Evolutionary conservation across 208 protist genomes (phyloP), one percentile per base, ranked within the genome.

Genomic region (Vickermania ingenoplastis): DNA sequence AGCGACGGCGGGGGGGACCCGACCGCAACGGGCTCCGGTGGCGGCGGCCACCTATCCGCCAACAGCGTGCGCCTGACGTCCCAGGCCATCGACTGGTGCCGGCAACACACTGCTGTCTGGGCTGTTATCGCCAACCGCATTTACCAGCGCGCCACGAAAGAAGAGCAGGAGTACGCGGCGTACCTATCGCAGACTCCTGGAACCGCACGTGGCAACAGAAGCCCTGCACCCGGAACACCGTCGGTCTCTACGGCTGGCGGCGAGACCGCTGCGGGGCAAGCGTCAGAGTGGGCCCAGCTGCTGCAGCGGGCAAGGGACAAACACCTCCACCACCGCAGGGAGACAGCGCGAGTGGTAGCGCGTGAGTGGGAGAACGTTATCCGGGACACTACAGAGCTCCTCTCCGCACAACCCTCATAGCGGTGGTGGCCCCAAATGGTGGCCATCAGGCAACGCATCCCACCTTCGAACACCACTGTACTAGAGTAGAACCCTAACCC

Each of bases 1-100:
- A 29, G 17, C 49, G 50, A 5, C 49, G 45, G 5, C 3, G 29
- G 3, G 41, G 24, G 4, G 22, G 5, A 23, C 41, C n/a, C 23
- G 41, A 11, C 14, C 7, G 4, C 45, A n/a, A 36, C 48, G 21
- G 2, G 4, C 3, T 14, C 49, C n/a, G 41, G n/a, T 48, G 14
- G 7, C 30, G 59, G 59, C 54, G 22, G 61, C 53, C n/a, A 2
- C 21, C 5, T 7, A 2, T 13, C 2, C 36, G 31, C 31, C 26
- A 31, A 45, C 60, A 0, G 23, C 3, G 61, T 53, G 1, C 64
- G 45, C 3, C 41, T 76, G 31, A 73, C 59, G 31, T 75, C 75
- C 21, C 76, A 80, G 55, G 60, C 87, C 48, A 74, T 89, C 26
- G 65, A 79, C 3, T 89, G 81, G 81, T 69, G 77, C 56, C 61